Percentiles rank a stretch among this genome's conserved stretches.
These are phyloP conservation scores for Malassezia restricta DNA, from an alignment of 1,284 basidiomycete species.

Conservation along the genomic window DNA sequence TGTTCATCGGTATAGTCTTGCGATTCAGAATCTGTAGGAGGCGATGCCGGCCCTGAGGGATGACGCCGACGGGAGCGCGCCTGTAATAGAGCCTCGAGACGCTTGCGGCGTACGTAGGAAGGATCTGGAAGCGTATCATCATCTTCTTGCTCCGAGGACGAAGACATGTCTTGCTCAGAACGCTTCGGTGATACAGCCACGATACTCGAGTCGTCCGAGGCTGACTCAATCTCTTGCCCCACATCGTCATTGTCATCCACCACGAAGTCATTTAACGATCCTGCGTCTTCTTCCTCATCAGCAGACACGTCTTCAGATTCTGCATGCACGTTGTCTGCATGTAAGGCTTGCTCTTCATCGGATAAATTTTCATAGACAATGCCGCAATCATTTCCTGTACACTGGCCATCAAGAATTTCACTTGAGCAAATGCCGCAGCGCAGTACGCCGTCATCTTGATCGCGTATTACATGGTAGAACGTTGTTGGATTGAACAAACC, in stretches of 20 bases:
- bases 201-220: slow-evolving; percentile 10
- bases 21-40: too few species aligned
- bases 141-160: neutral
- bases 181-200: slow-evolving; percentile 1
- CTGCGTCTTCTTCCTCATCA: slow-evolving; percentile 15
- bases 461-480: slow-evolving; percentile 27
- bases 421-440: slow-evolving; percentile 33
- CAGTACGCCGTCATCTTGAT: slow-evolving; percentile 30
- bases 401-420: slow-evolving; percentile 33
- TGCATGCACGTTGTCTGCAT: slow-evolving; percentile 5
- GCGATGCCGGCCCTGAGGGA: too few species aligned
- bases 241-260: slow-evolving; percentile 8
- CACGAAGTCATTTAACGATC: slow-evolving; percentile 13
- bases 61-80: neutral
- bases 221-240: neutral
- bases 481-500: slow-evolving; percentile 9
- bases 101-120: neutral
- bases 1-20: too few species aligned
- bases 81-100: slow-evolving; percentile 3
- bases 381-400: slow-evolving; percentile 16
- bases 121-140: neutral
- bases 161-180: neutral
- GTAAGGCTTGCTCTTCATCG: slow-evolving; percentile 2
- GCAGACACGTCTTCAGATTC: neutral
- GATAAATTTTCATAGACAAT: slow-evolving; percentile 13